Percentiles rank a stretch among this genome's conserved stretches.
These are phyloP conservation scores for Phialophora chinensis DNA, from an alignment of 2,329 filamentous ascomycete genomes.

Conservation along the genomic window DNA sequence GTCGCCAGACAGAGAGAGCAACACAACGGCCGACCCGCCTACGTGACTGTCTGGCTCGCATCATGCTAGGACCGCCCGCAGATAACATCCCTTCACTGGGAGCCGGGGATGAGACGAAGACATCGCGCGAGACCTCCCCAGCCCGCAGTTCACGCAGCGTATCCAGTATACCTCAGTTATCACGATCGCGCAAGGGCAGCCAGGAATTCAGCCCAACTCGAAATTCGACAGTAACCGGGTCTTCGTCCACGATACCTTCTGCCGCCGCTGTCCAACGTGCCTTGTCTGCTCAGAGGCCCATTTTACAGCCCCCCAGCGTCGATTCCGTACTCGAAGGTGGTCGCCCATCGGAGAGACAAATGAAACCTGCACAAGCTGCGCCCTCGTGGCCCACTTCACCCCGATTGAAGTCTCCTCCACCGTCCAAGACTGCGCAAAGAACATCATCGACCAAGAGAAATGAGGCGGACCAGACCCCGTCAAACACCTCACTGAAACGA, in stretches of 20 bases:
- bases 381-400: slow-evolving; percentile 79
- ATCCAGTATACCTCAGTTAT: slow-evolving; percentile 43
- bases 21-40: slow-evolving; percentile 8
- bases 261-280: slow-evolving; percentile 69
- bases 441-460: slow-evolving; percentile 49
- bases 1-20: slow-evolving; percentile 22
- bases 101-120: slow-evolving; percentile 22
- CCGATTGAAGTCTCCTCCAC: slow-evolving; percentile 77
- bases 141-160: slow-evolving; percentile 33
- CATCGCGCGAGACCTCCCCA: slow-evolving; percentile 32
- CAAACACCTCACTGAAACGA: slow-evolving; percentile 60
- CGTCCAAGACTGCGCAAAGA: slow-evolving; percentile 53
- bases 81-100: slow-evolving; percentile 22
- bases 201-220: slow-evolving; percentile 70
- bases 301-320: slow-evolving; percentile 64
- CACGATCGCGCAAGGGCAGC: slow-evolving; percentile 70
- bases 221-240: slow-evolving; percentile 48
- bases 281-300: slow-evolving; percentile 71
- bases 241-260: slow-evolving; percentile 58
- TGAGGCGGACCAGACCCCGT: slow-evolving; percentile 52
- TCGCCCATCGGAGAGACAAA: slow-evolving; percentile 68
- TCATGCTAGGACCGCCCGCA: slow-evolving; percentile 26
- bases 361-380: slow-evolving; percentile 56
- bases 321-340: slow-evolving; percentile 68
- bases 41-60: slow-evolving; percentile 1